Percentiles rank a stretch among this genome's conserved stretches.
Evolutionary conservation across 2,329 filamentous ascomycete genomes (phyloP).

Genomic region (Talaromyces sp.): DNA sequence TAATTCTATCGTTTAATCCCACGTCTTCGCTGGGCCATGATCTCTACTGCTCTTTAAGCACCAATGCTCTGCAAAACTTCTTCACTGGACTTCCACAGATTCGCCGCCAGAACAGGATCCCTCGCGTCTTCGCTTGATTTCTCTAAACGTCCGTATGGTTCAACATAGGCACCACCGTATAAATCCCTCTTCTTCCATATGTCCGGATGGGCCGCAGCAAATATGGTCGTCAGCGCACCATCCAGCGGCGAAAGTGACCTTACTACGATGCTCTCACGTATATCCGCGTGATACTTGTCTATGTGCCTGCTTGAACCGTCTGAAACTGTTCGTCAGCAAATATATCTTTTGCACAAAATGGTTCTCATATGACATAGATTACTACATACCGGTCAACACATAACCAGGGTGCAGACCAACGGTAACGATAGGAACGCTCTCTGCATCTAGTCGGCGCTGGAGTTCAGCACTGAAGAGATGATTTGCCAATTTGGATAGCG

Average conservation of each 20-base stretch:
- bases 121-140: constrained; percentile 3
- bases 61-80: constrained; percentile 1
- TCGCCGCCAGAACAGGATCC: constrained; percentile 5
- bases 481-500: constrained; percentile 13
- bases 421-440: constrained; percentile 3
- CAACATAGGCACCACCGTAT: constrained; percentile 7
- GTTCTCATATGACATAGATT: neutral
- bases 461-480: constrained; percentile 11
- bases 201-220: constrained; percentile 7
- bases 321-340: neutral
- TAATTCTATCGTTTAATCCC: neutral
- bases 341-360: neutral
- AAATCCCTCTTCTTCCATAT: constrained; percentile 5
- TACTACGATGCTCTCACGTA: neutral
- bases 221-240: constrained; percentile 5
- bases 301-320: constrained; percentile 3
- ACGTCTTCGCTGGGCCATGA: neutral
- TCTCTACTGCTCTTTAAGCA: neutral
- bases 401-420: constrained; percentile 5
- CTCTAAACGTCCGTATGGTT: constrained; percentile 5
- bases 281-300: constrained; percentile 6
- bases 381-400: constrained; percentile 7
- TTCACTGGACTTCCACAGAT: constrained; percentile 5
- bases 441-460: constrained; percentile 7
- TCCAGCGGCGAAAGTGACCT: constrained; percentile 2